Percentiles rank a stretch among this genome's conserved stretches.
Conservation (phyloP, 78 protist species). For the Polysphondylium violaceum region DNA sequence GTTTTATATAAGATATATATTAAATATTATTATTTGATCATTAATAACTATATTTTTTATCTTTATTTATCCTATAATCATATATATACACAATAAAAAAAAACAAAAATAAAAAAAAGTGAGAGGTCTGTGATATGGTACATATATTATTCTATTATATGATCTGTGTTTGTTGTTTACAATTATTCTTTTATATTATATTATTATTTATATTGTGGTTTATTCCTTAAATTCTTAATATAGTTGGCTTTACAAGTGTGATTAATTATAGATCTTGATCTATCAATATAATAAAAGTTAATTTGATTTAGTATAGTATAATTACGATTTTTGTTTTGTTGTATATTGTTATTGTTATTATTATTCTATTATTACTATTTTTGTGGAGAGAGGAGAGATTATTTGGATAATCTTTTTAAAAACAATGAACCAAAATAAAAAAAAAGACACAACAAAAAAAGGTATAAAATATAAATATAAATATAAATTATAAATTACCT, state of each 20-base stretch:
- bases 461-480: not conserved
- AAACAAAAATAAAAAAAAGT: not conserved
- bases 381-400: not conserved
- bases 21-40: not conserved
- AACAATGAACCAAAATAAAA: not conserved
- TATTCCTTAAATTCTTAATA: no score
- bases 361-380: not conserved
- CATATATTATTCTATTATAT: no score
- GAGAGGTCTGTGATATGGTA: no score
- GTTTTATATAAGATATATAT: not conserved
- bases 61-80: not conserved
- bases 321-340: no score
- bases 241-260: no score
- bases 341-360: no score
- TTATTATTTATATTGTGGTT: no score
- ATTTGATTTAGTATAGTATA: no score
- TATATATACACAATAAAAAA: not conserved
- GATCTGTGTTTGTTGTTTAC: no score
- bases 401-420: not conserved
- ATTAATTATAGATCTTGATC: no score
- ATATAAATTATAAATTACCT: conserved; percentile 1
- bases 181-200: no score
- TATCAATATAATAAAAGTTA: no score
- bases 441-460: not conserved
- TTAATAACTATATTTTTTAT: not conserved